A percentile compares a stretch with the other conserved stretches of the same genome.
Conservation (phyloP, 2,329 filamentous ascomycete species). For the Cercospora sesami region DNA sequence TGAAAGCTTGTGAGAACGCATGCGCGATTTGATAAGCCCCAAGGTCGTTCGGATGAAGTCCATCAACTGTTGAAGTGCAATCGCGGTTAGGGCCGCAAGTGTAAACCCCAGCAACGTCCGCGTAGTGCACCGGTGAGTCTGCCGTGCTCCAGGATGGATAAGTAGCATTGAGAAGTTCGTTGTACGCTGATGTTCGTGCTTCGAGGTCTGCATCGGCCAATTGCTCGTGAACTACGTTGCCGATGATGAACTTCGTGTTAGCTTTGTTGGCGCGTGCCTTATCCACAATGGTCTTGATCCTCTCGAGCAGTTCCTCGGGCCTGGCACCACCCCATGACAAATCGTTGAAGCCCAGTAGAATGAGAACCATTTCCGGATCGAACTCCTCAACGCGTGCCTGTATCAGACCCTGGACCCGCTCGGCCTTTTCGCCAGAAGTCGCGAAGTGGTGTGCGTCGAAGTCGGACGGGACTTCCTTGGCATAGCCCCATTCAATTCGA, state of each 20-base stretch:
- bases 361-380: conserved; percentile 37
- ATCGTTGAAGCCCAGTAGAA: conserved; percentile 33
- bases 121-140: conserved; percentile 39
- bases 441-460: conserved; percentile 31
- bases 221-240: conserved; percentile 24
- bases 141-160: conserved; percentile 30
- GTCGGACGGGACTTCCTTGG: conserved; percentile 30
- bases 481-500: conserved; percentile 38
- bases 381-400: conserved; percentile 33
- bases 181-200: neutral
- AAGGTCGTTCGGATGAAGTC: conserved; percentile 46
- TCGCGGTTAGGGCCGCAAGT: conserved; percentile 37
- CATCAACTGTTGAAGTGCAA: conserved; percentile 41
- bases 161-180: conserved; percentile 6
- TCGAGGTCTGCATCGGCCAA: neutral
- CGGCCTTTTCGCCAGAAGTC: conserved; percentile 37
- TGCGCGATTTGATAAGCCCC: conserved; percentile 48
- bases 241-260: conserved; percentile 25
- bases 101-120: conserved; percentile 34
- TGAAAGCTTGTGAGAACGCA: conserved; percentile 40
- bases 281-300: conserved; percentile 36
- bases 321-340: conserved; percentile 30
- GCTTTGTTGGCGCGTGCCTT: conserved; percentile 37
- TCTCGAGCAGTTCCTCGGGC: conserved; percentile 26
- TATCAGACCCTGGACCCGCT: conserved; percentile 37